Evolutionary conservation across 1,284 basidiomycete genomes (phyloP), one percentile per base, ranked within the genome.

Genomic region (Fomitopsis betulina): DNA sequence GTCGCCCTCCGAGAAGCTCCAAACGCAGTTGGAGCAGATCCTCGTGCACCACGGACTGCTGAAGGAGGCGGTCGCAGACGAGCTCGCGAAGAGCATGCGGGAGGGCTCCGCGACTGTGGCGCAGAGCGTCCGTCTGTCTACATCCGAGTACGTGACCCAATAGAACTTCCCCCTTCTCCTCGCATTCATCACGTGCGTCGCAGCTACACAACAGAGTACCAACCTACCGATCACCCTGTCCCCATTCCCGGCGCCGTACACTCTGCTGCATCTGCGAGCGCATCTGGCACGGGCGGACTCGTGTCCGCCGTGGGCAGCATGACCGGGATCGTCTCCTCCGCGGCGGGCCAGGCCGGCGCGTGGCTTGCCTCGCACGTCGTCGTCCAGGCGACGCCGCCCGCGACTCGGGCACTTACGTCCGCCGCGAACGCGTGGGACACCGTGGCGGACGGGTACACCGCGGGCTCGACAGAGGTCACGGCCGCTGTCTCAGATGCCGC

Each of bases 61-160:
- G 51, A 70, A 70, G 45, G 68, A 64, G 33, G 69, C 69, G 27
- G 60, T 60, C 13, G 64, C 65, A 6, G 70, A 72, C 57, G 69
- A 71, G 49, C 38, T 70, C 23, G 62, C 62, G 8, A 60, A 65
- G 35, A 66, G 65, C 45, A 58, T 68, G 13, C 60, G 60, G n/a
- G 67, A 69, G 35, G 60, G 61, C 54, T 62, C 66, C 1, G 57
- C 57, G 2, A 50, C 53, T 21, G 55, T 55, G n/a, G 63, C 68
- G 0, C 53, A 60, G 27, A 55, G 57, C 35, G 63, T 69, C 54
- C 60, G 62, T 7, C 56, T 47, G 23, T 55, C 62, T 0, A 63
- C 59, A 5, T 50, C 56, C 2, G 42, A 42, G 66, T 68, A 51
- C 30, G 67, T 59, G 2, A 1, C 25, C 25, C 12, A 27, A 12